These are phyloP conservation scores for Danielozyma ontarioensis DNA, from an alignment of 805 yeast species.

Conservation along the genomic window DNA sequence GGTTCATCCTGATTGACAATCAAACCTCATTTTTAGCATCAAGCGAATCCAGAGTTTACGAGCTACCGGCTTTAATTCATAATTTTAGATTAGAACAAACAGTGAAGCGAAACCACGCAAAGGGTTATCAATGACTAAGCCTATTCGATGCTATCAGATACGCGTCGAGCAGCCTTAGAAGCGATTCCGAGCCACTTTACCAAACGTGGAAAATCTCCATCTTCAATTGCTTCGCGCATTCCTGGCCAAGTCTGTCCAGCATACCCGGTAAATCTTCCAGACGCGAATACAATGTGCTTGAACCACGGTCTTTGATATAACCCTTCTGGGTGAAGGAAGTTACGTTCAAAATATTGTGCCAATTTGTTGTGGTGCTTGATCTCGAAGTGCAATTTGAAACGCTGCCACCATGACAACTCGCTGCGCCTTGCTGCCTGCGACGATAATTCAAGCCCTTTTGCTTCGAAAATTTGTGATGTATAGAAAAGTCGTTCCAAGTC, in stretches of 20 bases:
- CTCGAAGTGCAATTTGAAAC: conserved; percentile 24
- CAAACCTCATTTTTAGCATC: too few relatives aligned
- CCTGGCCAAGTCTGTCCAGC: conserved; percentile 56
- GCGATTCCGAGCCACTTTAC: conserved; percentile 42
- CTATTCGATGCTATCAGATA: conserved; percentile 2
- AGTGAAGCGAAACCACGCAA: too few relatives aligned
- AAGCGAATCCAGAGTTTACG: too few relatives aligned
- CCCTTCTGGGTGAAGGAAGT: conserved; percentile 46
- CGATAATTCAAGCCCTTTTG: conserved; percentile 21
- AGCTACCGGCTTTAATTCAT: too few relatives aligned
- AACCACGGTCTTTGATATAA: conserved; percentile 52
- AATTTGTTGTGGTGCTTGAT: conserved; percentile 31
- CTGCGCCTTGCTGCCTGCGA: conserved; percentile 23
- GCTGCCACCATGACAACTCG: conserved; percentile 31
- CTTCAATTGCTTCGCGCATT: conserved; percentile 49
- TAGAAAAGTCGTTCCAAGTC: conserved; percentile 9
- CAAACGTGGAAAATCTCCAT: conserved; percentile 39
- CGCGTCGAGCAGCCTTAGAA: conserved; percentile 29
- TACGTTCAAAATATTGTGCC: conserved; percentile 45
- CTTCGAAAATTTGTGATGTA: conserved; percentile 24
- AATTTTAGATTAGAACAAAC: too few relatives aligned
- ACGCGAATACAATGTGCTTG: conserved; percentile 60
- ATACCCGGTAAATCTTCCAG: conserved; percentile 48
- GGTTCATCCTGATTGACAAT: too few relatives aligned
- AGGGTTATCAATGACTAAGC: too few relatives aligned